Percentiles rank a stretch among this genome's conserved stretches.
Conservation (phyloP, 441 rosid genomes). For the Theobroma grandiflorum region DNA sequence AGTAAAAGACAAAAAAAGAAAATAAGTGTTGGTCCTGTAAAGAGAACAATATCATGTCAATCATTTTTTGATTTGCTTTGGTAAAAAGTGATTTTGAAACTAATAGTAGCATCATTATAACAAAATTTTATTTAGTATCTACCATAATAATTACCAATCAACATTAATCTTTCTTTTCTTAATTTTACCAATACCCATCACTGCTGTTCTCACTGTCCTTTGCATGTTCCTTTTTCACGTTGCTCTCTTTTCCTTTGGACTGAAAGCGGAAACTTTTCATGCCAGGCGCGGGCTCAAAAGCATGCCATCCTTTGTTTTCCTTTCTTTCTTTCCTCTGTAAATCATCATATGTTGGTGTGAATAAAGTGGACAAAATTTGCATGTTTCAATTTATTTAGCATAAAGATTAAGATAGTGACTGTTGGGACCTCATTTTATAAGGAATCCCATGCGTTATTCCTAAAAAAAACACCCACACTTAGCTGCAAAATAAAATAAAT, state of each 20-base stretch:
- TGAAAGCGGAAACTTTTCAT: slow-evolving; percentile 24
- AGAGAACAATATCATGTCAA: background rate
- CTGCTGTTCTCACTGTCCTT: background rate
- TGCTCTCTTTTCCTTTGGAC: background rate
- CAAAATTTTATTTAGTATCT: slow-evolving; percentile 7
- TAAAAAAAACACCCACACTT: background rate
- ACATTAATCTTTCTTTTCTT: background rate
- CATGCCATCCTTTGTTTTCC: background rate
- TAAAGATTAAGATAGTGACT: background rate
- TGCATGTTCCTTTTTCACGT: background rate
- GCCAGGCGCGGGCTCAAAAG: slow-evolving; percentile 13
- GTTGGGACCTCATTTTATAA: background rate
- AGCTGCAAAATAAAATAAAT: no score
- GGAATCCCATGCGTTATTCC: slow-evolving; percentile 22
- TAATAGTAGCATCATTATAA: background rate
- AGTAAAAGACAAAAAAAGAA: background rate
- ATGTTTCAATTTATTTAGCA: background rate
- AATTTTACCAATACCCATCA: no score
- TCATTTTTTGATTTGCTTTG: background rate
- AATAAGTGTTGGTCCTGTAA: background rate
- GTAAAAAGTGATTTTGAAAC: background rate
- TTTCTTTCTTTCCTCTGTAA: background rate
- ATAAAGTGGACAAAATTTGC: background rate
- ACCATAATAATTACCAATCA: slow-evolving; percentile 14
- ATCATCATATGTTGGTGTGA: background rate